Base-by-base conservation (phyloP, 2,329 filamentous ascomycete genomes). In the Diaporthe velutina region DNA sequence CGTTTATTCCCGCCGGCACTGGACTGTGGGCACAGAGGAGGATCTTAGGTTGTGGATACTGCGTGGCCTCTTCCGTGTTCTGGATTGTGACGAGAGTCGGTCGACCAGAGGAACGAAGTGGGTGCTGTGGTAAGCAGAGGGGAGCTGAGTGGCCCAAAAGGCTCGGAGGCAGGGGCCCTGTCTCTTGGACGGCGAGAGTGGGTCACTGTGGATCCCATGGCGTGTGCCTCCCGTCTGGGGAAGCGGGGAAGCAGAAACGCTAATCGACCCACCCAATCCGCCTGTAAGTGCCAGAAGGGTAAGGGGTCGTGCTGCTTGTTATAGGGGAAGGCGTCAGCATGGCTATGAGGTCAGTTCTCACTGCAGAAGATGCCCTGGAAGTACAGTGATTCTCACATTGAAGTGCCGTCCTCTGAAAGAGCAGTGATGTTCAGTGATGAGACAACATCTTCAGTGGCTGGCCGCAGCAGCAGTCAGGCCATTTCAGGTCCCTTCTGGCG, bases 221-320 rank as follows among this genome's bases (percentile, higher is more conserved):
- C 48, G 70, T 64, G 48, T 72, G 48, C n/a, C 55, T 72, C 57
- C 70, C 70, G 74, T 75, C 74, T 75, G 74, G 74, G 74, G 74
- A 75, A 75, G 74, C 74, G 74, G 74, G 74, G 74, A 75, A 75
- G 33, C 48, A 15, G 40, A 33, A 42, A 38, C 52, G 73, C 70
- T 72, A 71, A 28, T 50, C 28, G 73, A 74, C 48, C 73, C 73
- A 71, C 40, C 25, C 52, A 42, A 42, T 50, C 45, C 40, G 25
- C 42, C 30, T 50, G 50, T 64, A 48, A 61, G 73, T 60, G n/a
- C 66, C 66, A 52, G 70, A 71, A 42, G 57, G 73, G 73, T 13
- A 64, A 74, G 35, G 45, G 66, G 66, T 70, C 45, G n/a, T 52
- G 61, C 52, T 54, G 57, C 25, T 68, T 73, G 64, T 50, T 54